A percentile compares a stretch with the other conserved stretches of the same genome.
These are phyloP conservation scores for Rhodomyrtus tomentosa DNA, from an alignment of 345 rosid genomes.

Conservation along the genomic window DNA sequence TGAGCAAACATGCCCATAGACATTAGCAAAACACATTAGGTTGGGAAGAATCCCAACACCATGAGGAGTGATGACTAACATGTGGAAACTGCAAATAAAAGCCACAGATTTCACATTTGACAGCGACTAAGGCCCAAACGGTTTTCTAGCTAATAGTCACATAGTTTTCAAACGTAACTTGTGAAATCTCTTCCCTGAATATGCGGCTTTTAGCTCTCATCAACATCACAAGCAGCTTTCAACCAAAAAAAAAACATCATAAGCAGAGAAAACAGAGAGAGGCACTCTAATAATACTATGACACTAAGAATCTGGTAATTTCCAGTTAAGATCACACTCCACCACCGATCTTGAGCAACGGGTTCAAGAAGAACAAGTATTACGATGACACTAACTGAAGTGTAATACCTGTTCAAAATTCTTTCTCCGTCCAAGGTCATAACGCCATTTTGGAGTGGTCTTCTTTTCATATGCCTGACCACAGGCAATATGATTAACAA, in stretches of 20 bases:
- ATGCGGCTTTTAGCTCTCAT: background rate
- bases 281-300: background rate
- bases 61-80: background rate
- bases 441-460: constrained; percentile 81
- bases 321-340: background rate
- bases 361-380: background rate
- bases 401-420: constrained; percentile 58
- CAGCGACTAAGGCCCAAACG: background rate
- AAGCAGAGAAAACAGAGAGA: background rate
- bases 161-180: background rate
- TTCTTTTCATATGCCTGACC: constrained; percentile 96
- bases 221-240: background rate
- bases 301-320: background rate
- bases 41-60: background rate
- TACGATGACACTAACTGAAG: background rate
- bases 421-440: constrained; percentile 79
- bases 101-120: background rate
- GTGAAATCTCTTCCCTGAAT: background rate
- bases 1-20: background rate
- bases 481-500: constrained; percentile 1
- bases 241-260: too few relatives aligned
- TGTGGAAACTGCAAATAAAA: background rate
- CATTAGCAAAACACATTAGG: background rate
- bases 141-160: background rate
- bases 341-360: background rate